A percentile compares a stretch with the other conserved stretches of the same genome.
Conservation (phyloP, 306 rosid species). For the Canavalia gladiata region DNA sequence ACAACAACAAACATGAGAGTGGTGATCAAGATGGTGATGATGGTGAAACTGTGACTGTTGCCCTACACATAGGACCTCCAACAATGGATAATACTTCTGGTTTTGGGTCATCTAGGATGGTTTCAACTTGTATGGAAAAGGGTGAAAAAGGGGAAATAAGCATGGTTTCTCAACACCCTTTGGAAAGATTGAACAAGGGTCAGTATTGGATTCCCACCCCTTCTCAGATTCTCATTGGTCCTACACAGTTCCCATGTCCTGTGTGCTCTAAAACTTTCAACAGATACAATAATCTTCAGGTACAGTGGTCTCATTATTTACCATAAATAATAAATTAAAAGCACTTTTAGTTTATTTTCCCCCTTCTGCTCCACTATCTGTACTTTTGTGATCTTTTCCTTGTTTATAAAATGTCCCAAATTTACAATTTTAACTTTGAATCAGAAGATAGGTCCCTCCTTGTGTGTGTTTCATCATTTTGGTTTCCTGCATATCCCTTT, state of each 20-base stretch:
- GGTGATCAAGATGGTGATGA: constrained; percentile 6
- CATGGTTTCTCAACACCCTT: constrained; percentile 52
- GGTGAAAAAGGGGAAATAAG: constrained; percentile 38
- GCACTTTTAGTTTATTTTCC: no score
- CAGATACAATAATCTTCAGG: constrained; percentile 95
- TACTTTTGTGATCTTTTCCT: not conserved
- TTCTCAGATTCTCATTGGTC: constrained; percentile 88
- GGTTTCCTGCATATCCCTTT: constrained; percentile 19
- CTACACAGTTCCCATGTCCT: constrained; percentile 83
- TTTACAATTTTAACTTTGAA: not conserved
- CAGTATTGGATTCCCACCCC: constrained; percentile 92
- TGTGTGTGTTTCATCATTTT: constrained; percentile 13
- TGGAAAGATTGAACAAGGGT: constrained; percentile 59
- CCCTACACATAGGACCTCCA: constrained; percentile 76
- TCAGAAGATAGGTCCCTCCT: not conserved
- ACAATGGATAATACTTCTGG: constrained; percentile 50
- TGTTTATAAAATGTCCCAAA: not conserved
- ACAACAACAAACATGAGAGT: constrained; percentile 34
- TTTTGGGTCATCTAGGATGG: constrained; percentile 44
- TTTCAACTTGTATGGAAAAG: constrained; percentile 43
- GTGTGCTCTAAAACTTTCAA: constrained; percentile 86
- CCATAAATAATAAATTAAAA: not conserved
- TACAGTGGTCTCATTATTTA: constrained; percentile 33
- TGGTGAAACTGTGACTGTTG: constrained; percentile 52
- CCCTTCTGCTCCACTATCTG: not conserved